A percentile compares a stretch with the other conserved stretches of the same genome.
Evolutionary conservation across 257 asterid genomes (phyloP).

Genomic region (Nicotiana tomentosiformis): DNA sequence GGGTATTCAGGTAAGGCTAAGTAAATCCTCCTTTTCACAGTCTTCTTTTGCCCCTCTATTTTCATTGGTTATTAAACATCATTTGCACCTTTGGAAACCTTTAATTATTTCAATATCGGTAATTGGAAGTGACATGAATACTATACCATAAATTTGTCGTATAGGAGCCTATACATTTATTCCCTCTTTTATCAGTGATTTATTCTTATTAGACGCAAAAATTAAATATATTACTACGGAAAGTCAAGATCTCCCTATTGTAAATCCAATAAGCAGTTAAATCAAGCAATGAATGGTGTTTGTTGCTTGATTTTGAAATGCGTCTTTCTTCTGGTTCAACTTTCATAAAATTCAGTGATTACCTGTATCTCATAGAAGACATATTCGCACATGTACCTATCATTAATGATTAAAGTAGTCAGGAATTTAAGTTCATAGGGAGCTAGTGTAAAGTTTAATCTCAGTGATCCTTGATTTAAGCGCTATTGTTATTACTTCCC

Average conservation of each 20-base stretch:
- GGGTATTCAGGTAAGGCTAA: conserved; percentile 79
- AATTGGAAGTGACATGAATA: neutral
- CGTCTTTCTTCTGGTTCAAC: neutral
- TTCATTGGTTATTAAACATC: neutral
- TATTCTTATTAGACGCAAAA: neutral
- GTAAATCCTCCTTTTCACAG: neutral
- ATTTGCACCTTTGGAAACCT: neutral
- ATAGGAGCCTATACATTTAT: neutral
- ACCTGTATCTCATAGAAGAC: neutral
- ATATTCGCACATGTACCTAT: neutral
- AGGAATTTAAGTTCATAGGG: neutral
- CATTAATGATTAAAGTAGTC: neutral
- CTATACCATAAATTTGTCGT: neutral
- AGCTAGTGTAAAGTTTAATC: neutral
- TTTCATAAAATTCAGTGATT: too few relatives aligned
- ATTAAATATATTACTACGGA: neutral
- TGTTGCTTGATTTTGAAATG: neutral
- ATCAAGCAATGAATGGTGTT: neutral
- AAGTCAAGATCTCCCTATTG: neutral
- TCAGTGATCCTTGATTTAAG: neutral
- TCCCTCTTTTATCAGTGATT: neutral
- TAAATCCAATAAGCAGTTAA: neutral
- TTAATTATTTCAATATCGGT: neutral
- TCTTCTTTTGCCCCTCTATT: neutral
- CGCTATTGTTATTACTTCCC: neutral